Evolutionary conservation across 169 alveolate species (phyloP).

Genomic region (Cyclospora cayetanensis): DNA sequence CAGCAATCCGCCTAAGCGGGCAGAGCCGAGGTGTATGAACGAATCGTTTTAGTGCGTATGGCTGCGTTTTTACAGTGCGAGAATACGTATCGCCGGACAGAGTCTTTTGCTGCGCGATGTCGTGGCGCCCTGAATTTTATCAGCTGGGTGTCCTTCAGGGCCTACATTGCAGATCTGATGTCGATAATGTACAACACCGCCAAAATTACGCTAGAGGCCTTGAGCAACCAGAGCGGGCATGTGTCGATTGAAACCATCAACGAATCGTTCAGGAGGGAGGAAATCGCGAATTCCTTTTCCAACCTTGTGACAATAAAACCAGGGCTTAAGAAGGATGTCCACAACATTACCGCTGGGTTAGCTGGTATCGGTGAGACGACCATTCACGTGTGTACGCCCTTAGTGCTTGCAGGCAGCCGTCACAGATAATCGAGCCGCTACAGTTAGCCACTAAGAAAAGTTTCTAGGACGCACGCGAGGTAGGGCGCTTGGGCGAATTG

Average conservation of each 20-base stretch:
- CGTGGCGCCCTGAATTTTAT: neutral
- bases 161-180: slow-evolving; percentile 24
- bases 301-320: neutral
- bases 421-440: too few relatives aligned
- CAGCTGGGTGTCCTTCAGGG: slow-evolving; percentile 37
- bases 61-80: slow-evolving; percentile 60
- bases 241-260: neutral
- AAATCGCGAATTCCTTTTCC: neutral
- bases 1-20: too few relatives aligned
- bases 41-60: too few relatives aligned
- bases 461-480: too few relatives aligned
- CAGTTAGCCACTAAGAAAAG: too few relatives aligned
- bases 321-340: slow-evolving; percentile 30
- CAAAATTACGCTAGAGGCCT: slow-evolving; percentile 12
- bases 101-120: neutral
- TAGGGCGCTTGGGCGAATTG: too few relatives aligned
- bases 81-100: slow-evolving; percentile 29
- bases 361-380: slow-evolving; percentile 26
- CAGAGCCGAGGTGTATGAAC: too few relatives aligned
- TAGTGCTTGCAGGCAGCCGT: neutral
- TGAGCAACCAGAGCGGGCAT: neutral
- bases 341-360: slow-evolving; percentile 22
- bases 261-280: neutral
- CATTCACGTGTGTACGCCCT: neutral
- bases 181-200: slow-evolving; percentile 48